phyloP scores from a whole-genome alignment of 306 rosid genomes.

The Cyamopsis tetragonoloba region DNA sequence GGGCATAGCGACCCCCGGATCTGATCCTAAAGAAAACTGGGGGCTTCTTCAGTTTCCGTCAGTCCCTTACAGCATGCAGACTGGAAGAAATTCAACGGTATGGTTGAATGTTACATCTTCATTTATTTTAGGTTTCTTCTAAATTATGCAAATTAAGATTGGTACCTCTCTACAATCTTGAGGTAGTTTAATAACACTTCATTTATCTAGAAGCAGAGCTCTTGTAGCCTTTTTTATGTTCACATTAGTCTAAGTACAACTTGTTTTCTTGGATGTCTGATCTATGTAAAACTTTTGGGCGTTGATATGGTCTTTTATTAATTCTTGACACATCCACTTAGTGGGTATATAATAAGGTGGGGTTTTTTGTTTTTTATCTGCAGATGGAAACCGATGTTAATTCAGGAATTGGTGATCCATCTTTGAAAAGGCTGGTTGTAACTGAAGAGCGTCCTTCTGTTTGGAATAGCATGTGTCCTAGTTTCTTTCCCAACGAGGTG shows the following conservation, averaged over 20 bases:
- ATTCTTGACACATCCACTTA: not conserved
- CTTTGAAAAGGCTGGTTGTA: slow-evolving; percentile 50
- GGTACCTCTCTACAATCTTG: not conserved
- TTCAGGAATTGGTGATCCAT: slow-evolving; percentile 40
- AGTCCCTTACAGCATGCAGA: slow-evolving; percentile 34
- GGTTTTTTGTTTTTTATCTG: slow-evolving; percentile 26
- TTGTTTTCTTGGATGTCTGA: slow-evolving; percentile 8
- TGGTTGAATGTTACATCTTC: not conserved
- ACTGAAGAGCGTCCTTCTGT: slow-evolving; percentile 50
- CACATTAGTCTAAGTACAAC: slow-evolving; percentile 7
- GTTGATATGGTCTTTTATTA: not conserved
- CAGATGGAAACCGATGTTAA: slow-evolving; percentile 61
- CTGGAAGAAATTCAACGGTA: slow-evolving; percentile 60
- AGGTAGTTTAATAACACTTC: not conserved
- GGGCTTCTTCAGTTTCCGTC: slow-evolving; percentile 46
- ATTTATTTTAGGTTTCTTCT: slow-evolving; percentile 13
- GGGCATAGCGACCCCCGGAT: slow-evolving; percentile 70
- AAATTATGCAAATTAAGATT: not conserved
- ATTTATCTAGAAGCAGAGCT: not conserved
- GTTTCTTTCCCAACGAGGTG: slow-evolving; percentile 70
- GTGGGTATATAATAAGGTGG: not conserved
- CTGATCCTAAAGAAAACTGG: slow-evolving; percentile 38
- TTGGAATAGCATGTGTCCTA: slow-evolving; percentile 52
- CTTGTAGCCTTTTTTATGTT: not conserved
- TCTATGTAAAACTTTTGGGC: not conserved